Evolutionary conservation across 2,329 filamentous ascomycete species (phyloP).

Genomic region (Nigrospora sphaerica): DNA sequence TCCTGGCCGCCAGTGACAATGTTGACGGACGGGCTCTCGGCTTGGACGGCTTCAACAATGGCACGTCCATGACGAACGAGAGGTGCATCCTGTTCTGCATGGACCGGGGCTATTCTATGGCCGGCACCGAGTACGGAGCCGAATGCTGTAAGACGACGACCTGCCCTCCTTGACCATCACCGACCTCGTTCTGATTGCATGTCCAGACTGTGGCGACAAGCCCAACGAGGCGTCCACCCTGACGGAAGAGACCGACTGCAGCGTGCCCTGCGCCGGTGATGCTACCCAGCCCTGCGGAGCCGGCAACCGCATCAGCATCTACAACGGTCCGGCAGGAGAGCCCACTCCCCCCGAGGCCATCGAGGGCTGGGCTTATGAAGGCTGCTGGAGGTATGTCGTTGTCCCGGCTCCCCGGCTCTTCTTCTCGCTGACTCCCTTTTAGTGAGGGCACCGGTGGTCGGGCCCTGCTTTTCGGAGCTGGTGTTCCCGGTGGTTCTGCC

Average conservation of each 20-base stretch:
- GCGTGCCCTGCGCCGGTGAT: not conserved
- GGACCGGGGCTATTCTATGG: not conserved
- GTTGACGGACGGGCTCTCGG: slow-evolving; percentile 1
- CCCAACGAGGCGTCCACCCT: not conserved
- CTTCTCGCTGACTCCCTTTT: not conserved
- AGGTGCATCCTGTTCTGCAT: not conserved
- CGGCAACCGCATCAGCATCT: slow-evolving; percentile 2
- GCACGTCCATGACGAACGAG: slow-evolving; percentile 1
- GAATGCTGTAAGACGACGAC: not conserved
- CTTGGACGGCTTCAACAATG: slow-evolving; percentile 3
- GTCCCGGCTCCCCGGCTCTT: not conserved
- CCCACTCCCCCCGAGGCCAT: slow-evolving; percentile 4
- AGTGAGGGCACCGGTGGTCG: slow-evolving; percentile 5
- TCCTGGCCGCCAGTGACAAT: not conserved
- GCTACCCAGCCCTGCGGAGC: not conserved
- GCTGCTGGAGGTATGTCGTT: slow-evolving; percentile 3
- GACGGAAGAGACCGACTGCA: not conserved
- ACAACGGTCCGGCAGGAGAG: slow-evolving; percentile 3
- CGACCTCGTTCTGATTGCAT: not conserved
- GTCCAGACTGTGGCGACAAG: slow-evolving; percentile 4
- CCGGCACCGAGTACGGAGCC: not conserved
- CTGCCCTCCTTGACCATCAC: not conserved
- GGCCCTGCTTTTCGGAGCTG: slow-evolving; percentile 1
- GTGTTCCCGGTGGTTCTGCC: slow-evolving; percentile 2
- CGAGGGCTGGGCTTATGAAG: slow-evolving; percentile 5